Percentiles rank a stretch among this genome's conserved stretches.
phyloP scores from a whole-genome alignment of 2,329 filamentous ascomycete species.

The Camptophora hylomeconis region DNA sequence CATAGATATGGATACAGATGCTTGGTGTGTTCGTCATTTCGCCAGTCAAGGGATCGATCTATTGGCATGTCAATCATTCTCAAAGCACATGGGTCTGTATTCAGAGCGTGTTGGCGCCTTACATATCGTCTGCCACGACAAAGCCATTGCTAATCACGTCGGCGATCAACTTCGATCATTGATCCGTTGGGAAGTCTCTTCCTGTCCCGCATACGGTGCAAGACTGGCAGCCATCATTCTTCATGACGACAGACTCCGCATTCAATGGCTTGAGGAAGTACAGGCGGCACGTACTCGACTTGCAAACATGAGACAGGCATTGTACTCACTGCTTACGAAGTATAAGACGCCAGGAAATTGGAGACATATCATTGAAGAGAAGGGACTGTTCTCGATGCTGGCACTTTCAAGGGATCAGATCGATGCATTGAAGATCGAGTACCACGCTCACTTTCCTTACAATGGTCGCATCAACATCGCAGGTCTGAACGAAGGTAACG shows the following conservation, averaged over 20 bases:
- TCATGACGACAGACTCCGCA: conserved; percentile 12
- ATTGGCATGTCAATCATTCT: conserved; percentile 45
- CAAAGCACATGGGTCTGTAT: conserved; percentile 66
- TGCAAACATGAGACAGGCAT: too few species aligned
- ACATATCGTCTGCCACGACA: conserved; percentile 39
- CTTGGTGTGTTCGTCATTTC: conserved; percentile 82
- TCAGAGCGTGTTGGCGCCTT: conserved; percentile 91
- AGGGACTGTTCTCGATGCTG: conserved; percentile 29
- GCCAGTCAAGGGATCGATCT: conserved; percentile 59
- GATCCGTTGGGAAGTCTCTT: conserved; percentile 20
- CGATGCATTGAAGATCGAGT: conserved; percentile 17
- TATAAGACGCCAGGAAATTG: conserved; percentile 19
- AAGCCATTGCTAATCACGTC: not conserved
- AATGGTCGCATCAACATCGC: conserved; percentile 23
- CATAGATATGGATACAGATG: conserved; percentile 62
- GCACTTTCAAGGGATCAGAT: conserved; percentile 23
- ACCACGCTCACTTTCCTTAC: conserved; percentile 24
- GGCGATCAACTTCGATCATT: conserved; percentile 5
- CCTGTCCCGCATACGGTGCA: conserved; percentile 20
- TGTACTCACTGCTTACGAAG: conserved; percentile 16
- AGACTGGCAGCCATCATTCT: conserved; percentile 20
- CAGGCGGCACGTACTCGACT: conserved; percentile 22
- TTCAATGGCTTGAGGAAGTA: conserved; percentile 23
- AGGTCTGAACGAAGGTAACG: conserved; percentile 28
- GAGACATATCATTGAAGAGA: conserved; percentile 22